Percentiles rank a stretch among this genome's conserved stretches.
Evolutionary conservation across 2,329 filamentous ascomycete genomes (phyloP).

Genomic region (Aspergillus ibericus): DNA sequence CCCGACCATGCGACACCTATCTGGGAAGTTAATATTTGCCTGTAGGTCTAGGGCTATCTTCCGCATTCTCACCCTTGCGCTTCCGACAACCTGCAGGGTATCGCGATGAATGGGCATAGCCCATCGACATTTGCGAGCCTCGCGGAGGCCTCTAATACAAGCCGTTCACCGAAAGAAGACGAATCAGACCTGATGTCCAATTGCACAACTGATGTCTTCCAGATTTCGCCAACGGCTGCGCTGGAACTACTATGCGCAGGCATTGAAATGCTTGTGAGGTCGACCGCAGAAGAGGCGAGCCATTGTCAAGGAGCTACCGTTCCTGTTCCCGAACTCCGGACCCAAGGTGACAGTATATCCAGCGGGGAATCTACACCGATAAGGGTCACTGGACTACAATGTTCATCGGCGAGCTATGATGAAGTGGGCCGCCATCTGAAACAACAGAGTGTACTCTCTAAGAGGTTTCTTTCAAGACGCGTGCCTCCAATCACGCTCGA

Average conservation of each 20-base stretch:
- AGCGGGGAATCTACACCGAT: constrained; percentile 22
- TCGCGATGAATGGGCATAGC: constrained; percentile 24
- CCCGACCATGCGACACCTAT: constrained; percentile 37
- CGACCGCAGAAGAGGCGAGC: constrained; percentile 61
- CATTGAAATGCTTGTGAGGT: constrained; percentile 54
- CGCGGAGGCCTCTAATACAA: not conserved
- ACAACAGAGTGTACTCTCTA: constrained; percentile 81
- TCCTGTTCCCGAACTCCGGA: constrained; percentile 56
- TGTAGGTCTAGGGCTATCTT: constrained; percentile 28
- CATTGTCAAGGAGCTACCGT: constrained; percentile 6
- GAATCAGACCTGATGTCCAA: not conserved
- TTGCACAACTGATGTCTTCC: constrained; percentile 54
- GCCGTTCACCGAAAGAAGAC: not conserved
- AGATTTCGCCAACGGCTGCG: constrained; percentile 69
- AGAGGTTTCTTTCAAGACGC: constrained; percentile 89
- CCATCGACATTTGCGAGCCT: not conserved
- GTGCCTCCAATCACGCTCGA: constrained; percentile 79
- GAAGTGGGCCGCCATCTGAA: constrained; percentile 67
- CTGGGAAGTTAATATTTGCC: constrained; percentile 24
- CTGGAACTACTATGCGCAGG: constrained; percentile 75
- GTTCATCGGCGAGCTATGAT: constrained; percentile 38
- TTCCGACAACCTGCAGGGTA: constrained; percentile 8
- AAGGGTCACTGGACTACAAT: constrained; percentile 37
- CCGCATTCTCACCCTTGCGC: constrained; percentile 12
- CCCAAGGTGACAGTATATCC: constrained; percentile 28